Evolutionary conservation across 768 basidiomycete species (phyloP), one percentile per base, ranked within the genome.

Genomic region (Mycena kentingensis): DNA sequence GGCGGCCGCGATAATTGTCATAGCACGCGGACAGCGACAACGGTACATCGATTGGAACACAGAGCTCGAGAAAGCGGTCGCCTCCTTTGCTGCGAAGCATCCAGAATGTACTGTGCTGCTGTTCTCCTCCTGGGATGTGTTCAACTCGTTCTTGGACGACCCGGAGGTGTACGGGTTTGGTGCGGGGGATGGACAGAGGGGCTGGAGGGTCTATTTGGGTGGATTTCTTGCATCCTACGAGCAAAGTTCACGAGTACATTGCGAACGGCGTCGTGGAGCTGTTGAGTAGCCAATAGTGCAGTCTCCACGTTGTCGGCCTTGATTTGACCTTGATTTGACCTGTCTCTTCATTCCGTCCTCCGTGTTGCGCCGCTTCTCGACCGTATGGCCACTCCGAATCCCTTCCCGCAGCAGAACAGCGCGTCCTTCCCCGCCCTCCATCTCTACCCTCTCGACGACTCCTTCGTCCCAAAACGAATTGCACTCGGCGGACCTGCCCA

Each of bases 381-480:
- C 31, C 21, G 24, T n/a, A 55, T 55, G 53, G 41, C 58, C 12
- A 19, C 51, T 3, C 26, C 25, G 8, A 38, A 29, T 28, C 46
- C 52, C 19, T 52, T 54, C 31, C 49, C 52, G 3, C 43, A 44
- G 16, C 52, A 35, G 32, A 53, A 36, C 12, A 41, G 29, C 51
- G 43, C 50, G 43, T 41, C 54, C 21, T 49, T 51, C 22, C 57
- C 57, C 5, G 81, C 75, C 26, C 80, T 85, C 16, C 84, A 85
- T 67, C 74, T 98, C 32, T 95, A 93, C 67, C 94, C 95, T 0
- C 78, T 97, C 49, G 97, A 98, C 61, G 93, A 96, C 69, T 90
- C 93, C 3, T 97, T 98, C 70, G 78, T 87, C 27, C 92, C 93
- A 49, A 98, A 98, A 73, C 91, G 95, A 66, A 95, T 98, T 54